Percentiles rank a stretch among this genome's conserved stretches.
Evolutionary conservation across 768 basidiomycete genomes (phyloP).

Genomic region (Lactarius akahatsu): DNA sequence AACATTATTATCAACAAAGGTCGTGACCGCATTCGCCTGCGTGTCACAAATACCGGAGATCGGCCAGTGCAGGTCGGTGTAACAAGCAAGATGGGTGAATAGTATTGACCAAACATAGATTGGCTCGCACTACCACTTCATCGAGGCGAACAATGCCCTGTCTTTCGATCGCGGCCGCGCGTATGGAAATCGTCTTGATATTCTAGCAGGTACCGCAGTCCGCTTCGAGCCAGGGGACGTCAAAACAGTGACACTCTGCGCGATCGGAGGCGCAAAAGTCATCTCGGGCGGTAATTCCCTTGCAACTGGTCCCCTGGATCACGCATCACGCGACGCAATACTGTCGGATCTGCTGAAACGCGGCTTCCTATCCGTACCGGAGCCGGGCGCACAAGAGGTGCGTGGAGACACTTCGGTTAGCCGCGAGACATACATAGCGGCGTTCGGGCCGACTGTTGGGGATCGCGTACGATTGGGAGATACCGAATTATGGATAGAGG

Average conservation of each 20-base stretch:
- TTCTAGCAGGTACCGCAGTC: conserved; percentile 91
- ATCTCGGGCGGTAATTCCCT: conserved; percentile 81
- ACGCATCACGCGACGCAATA: conserved; percentile 46
- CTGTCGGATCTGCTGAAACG: conserved; percentile 49
- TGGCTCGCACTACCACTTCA: conserved; percentile 93
- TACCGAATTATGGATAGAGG: conserved; percentile 86
- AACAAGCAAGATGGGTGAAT: conserved; percentile 8
- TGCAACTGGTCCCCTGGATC: conserved; percentile 55
- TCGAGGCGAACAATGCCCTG: conserved; percentile 81
- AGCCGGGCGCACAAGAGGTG: conserved; percentile 60
- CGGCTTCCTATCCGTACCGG: conserved; percentile 69
- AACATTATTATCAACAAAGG: conserved; percentile 76
- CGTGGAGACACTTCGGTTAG: conserved; percentile 53
- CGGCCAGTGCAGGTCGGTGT: conserved; percentile 80
- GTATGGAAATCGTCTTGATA: conserved; percentile 86
- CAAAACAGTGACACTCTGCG: conserved; percentile 80
- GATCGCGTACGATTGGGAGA: conserved; percentile 89
- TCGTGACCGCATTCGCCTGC: conserved; percentile 63
- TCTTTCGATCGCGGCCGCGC: conserved; percentile 80
- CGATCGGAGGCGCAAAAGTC: conserved; percentile 67
- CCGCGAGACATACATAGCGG: conserved; percentile 78
- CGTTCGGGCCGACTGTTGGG: conserved; percentile 95
- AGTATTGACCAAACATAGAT: conserved; percentile 46
- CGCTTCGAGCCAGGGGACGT: conserved; percentile 93
- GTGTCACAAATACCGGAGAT: conserved; percentile 89